Evolutionary conservation across 495 filamentous ascomycete genomes (phyloP), one percentile per base, ranked within the genome.

Genomic region (Trypethelium eluteriae): DNA sequence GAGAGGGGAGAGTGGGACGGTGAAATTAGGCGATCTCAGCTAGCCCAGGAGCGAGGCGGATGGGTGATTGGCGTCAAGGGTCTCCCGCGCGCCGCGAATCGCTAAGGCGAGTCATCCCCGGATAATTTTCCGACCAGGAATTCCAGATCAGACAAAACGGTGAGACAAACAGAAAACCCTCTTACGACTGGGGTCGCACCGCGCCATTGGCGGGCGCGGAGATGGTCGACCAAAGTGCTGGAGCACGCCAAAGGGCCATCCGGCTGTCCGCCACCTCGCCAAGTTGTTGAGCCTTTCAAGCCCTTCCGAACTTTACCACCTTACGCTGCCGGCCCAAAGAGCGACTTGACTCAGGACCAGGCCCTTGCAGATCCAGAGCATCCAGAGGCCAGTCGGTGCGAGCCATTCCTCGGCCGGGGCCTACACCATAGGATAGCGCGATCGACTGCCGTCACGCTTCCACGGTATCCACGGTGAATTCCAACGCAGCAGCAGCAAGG

Each of bases 321-420:
- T 25, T 25, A 25, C 25, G 25, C 25, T 25, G 25, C 25, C 25
- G 25, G 25, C 25, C 25, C 49, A 18, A 53, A 53, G 5, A 53
- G 49, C 49, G 49, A 53, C 25, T 18, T 53, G 49, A 16, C 12
- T 11, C 49, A 35, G 5, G 53, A 32, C 53, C 14, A 36, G 41
- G 53, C 53, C 53, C 53, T 59, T 59, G 53, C 53, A 59, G 53
- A 59, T 59, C 53, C 53, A 32, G 53, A 18, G 41, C 41, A 59
- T 34, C 6, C 32, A 18, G 32, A 5, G 18, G 11, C 53, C 11
- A 53, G 49, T 53, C 49, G 18, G n/a, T 9, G 32, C 53, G 11
- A 7, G 18, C 10, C 7, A 44, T 44, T 44, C 14, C 14, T 7
- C 41, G 25, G 25, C 25, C 25, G 25, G 25, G 25, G 25, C 25